Evolutionary conservation across 345 rosid genomes (phyloP), one percentile per base, ranked within the genome.

Genomic region (Eucalyptus marginata): DNA sequence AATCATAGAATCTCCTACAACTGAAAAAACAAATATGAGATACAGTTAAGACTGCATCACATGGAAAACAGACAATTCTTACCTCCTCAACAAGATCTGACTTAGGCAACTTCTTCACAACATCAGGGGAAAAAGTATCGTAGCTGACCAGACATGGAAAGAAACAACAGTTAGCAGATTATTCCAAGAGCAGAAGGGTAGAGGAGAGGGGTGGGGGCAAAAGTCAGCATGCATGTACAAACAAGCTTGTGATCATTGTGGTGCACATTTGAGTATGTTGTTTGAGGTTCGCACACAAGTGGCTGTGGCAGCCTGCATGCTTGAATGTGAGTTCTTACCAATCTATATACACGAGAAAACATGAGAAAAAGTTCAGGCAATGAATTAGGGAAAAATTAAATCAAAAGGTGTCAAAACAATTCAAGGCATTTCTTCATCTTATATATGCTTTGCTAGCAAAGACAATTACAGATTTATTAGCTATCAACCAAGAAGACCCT

Each of bases 31-130:
- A 49, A 81, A 79, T 44, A 89, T 25, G 87, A 64, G 79, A 87
- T 31, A 71, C 68, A 89, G 44, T 12, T 49, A 9, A 80, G 36
- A 86, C 76, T 27, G n/a, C 10, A 81, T 56, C 87, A 43, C 29
- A 44, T 81, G 13, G 84, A 17, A 64, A 89, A 51, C 79, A 80
- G 10, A 51, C 33, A 22, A 27, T 68, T 71, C 68, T 90, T 94
- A 97, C 99, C 98, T 96, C 97, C 87, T 96, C 94, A 86, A 94
- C 96, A 56, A 97, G 98, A 90, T 93, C 96, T 79, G 96, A 87
- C 92, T 96, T 96, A 10, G 98, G 96, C 95, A 94, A 93, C 91
- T 93, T 95, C 96, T 93, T 97, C 87, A 96, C 99, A 29, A 88
- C 86, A 86, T 97, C 97, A 1, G 99, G 98, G 18, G 98, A 89